Evolutionary conservation across 495 filamentous ascomycete genomes (phyloP).

Genomic region (Xylaria longipes): DNA sequence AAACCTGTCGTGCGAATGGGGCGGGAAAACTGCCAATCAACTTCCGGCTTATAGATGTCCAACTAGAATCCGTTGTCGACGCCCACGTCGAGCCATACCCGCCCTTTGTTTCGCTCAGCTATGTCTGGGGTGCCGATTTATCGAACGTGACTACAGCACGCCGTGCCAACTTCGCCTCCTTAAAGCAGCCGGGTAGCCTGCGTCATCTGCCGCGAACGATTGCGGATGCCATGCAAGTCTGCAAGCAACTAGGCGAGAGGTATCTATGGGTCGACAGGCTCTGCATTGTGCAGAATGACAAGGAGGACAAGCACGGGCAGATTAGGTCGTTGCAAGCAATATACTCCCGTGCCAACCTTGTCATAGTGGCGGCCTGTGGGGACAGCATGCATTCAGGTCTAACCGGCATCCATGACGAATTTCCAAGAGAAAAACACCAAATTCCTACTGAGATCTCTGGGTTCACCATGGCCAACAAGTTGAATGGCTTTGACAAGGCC

Average conservation of each 20-base stretch:
- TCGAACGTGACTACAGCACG: neutral
- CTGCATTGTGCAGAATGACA: neutral
- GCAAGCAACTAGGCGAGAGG: neutral
- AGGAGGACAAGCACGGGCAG: neutral
- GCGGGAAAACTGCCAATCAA: neutral
- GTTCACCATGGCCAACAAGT: neutral
- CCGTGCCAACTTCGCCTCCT: neutral
- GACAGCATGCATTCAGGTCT: conserved; percentile 16
- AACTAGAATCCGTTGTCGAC: neutral
- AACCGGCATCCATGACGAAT: neutral
- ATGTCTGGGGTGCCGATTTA: neutral
- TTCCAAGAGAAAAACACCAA: neutral
- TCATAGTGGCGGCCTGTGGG: conserved; percentile 26
- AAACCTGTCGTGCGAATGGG: neutral
- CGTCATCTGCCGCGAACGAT: neutral
- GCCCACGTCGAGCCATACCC: neutral
- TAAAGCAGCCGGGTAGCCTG: neutral
- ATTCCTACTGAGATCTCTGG: neutral
- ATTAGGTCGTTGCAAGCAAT: conserved; percentile 31
- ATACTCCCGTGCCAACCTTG: conserved; percentile 33
- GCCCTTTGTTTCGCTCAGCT: neutral
- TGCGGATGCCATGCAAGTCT: neutral
- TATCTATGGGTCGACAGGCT: neutral
- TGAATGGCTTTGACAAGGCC: neutral
- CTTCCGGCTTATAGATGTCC: neutral